phyloP scores from a whole-genome alignment of 1,139 yeast species.

The Zygoascus sp. region DNA sequence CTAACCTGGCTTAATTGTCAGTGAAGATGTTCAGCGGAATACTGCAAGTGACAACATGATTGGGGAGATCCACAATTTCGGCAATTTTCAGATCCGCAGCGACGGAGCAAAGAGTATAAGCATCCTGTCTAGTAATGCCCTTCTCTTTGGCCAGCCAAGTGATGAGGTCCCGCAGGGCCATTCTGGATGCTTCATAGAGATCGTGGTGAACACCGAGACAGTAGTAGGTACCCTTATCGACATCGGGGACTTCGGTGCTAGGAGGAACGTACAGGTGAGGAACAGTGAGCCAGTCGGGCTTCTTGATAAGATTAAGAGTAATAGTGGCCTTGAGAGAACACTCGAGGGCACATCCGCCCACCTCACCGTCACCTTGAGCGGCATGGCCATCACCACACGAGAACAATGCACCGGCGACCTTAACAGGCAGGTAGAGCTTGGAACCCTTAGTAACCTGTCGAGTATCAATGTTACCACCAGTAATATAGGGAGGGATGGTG shows the following conservation, averaged over 20 bases:
- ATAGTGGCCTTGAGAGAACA: conserved; percentile 17
- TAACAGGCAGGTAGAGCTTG: conserved; percentile 17
- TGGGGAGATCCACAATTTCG: conserved; percentile 19
- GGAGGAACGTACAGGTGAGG: conserved; percentile 16
- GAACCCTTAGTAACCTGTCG: conserved; percentile 16
- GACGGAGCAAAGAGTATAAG: conserved; percentile 19
- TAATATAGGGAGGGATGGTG: conserved; percentile 18
- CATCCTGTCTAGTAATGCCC: conserved; percentile 14
- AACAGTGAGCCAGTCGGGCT: conserved; percentile 12
- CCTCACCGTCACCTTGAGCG: conserved; percentile 21
- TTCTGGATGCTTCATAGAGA: conserved; percentile 16
- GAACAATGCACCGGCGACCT: conserved; percentile 19
- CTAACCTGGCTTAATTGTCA: neutral
- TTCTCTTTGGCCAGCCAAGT: conserved; percentile 13
- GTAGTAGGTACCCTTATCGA: conserved; percentile 16
- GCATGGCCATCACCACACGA: conserved; percentile 21
- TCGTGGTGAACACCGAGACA: conserved; percentile 18
- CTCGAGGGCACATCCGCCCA: conserved; percentile 19
- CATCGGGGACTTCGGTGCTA: conserved; percentile 10
- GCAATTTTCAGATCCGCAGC: conserved; percentile 18
- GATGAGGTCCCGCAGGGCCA: conserved; percentile 16
- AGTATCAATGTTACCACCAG: conserved; percentile 20
- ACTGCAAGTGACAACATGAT: conserved; percentile 17
- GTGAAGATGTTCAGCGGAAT: conserved; percentile 16
- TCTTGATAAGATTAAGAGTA: conserved; percentile 15